These are phyloP conservation scores for Leccinum griseonigrum DNA, from an alignment of 1,284 basidiomycete genomes.

Conservation along the genomic window DNA sequence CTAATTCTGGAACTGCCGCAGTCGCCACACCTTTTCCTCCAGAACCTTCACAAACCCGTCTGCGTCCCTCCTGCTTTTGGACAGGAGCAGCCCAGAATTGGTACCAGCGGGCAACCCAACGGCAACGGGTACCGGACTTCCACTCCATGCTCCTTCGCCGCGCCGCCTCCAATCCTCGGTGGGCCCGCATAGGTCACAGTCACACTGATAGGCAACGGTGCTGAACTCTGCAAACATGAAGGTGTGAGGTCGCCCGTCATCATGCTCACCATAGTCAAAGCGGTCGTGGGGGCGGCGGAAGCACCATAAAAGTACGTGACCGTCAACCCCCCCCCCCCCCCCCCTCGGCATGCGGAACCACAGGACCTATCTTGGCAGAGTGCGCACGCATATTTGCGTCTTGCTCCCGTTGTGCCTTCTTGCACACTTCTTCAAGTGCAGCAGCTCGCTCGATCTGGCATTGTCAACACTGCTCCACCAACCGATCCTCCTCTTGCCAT, in stretches of 20 bases:
- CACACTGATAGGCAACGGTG: slow-evolving; percentile 29
- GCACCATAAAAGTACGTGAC: no score
- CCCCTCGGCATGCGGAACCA: neutral
- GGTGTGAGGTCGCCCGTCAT: slow-evolving; percentile 9
- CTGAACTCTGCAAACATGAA: slow-evolving; percentile 31
- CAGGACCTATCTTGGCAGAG: slow-evolving; percentile 11
- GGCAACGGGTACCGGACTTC: no score
- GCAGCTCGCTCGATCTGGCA: slow-evolving; percentile 70
- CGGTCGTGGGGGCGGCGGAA: neutral
- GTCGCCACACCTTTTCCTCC: no score
- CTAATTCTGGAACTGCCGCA: no score
- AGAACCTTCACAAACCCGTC: no score
- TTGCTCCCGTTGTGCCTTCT: slow-evolving; percentile 72
- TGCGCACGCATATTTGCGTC: slow-evolving; percentile 38
- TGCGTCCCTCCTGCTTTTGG: no score
- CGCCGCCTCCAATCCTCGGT: slow-evolving; percentile 38
- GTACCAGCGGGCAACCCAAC: no score
- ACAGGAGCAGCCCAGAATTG: no score
- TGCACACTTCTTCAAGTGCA: slow-evolving; percentile 52
- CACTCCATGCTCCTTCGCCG: no score
- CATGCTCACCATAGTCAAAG: no score
- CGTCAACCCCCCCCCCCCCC: no score
- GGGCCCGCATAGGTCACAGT: slow-evolving; percentile 14
- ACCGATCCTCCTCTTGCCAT: slow-evolving; percentile 60
- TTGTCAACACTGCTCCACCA: slow-evolving; percentile 50